Conservation (phyloP, 148 eudicot species). For the Fagopyrum esculentum region DNA sequence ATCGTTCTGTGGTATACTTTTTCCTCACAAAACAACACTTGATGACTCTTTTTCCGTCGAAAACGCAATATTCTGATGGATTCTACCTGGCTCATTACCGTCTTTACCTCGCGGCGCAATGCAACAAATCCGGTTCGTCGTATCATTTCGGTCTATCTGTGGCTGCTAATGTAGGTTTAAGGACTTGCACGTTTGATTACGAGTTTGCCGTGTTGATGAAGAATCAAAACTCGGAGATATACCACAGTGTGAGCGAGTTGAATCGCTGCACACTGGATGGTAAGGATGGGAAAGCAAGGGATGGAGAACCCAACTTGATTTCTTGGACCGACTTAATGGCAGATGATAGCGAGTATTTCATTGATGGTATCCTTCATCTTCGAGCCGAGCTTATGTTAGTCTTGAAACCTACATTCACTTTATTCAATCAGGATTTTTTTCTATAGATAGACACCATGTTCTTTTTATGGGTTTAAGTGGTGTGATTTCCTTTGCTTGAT, state of each 20-base stretch:
- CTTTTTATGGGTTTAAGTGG: too few relatives aligned
- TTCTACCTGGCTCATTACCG: neutral
- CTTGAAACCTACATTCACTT: too few relatives aligned
- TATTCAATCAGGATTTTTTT: too few relatives aligned
- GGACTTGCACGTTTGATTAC: neutral
- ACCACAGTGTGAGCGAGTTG: neutral
- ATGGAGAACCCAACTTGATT: neutral
- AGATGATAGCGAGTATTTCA: neutral
- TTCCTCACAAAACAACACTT: neutral
- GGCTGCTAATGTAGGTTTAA: neutral
- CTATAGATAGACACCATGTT: too few relatives aligned
- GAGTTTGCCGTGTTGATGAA: neutral
- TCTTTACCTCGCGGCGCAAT: neutral
- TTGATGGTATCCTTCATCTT: neutral
- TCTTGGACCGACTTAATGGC: neutral
- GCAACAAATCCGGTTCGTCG: neutral
- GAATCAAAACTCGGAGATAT: neutral
- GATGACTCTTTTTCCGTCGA: neutral
- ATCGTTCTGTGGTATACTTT: neutral
- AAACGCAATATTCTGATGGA: neutral
- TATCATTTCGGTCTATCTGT: neutral
- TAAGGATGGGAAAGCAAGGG: neutral
- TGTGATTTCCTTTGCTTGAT: too few relatives aligned
- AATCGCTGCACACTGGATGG: neutral
- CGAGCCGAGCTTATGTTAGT: neutral